phyloP scores from a whole-genome alignment of 371 early-diverging fungal species.

The Mortierella sp. region DNA sequence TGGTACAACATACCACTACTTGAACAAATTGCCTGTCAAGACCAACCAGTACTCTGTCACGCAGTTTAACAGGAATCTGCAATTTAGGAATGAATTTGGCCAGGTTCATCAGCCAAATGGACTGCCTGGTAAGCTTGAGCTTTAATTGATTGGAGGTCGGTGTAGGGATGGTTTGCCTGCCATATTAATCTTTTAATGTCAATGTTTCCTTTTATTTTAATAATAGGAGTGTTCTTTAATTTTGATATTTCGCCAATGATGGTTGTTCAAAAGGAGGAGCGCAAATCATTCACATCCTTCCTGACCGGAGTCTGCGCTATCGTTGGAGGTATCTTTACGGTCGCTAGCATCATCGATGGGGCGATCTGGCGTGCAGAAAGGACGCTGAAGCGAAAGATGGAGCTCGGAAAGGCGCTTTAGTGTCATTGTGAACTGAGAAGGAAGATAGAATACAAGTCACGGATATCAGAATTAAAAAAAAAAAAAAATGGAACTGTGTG shows the following conservation, averaged over 20 bases:
- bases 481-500: background rate
- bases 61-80: constrained; percentile 71
- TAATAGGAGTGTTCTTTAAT: constrained; percentile 89
- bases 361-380: constrained; percentile 91
- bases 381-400: constrained; percentile 82
- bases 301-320: constrained; percentile 94
- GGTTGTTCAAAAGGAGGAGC: constrained; percentile 87
- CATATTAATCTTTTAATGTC: background rate
- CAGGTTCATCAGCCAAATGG: constrained; percentile 54
- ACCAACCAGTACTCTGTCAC: constrained; percentile 97
- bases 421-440: background rate
- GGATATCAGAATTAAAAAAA: background rate
- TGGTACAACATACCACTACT: constrained; percentile 82
- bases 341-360: constrained; percentile 93
- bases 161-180: background rate
- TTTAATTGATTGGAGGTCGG: background rate
- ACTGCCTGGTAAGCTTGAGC: constrained; percentile 67
- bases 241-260: constrained; percentile 98
- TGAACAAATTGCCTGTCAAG: constrained; percentile 70
- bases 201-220: constrained; percentile 6
- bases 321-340: constrained; percentile 95
- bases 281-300: constrained; percentile 88
- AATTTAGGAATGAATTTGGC: constrained; percentile 49
- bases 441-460: constrained; percentile 3
- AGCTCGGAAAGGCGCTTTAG: constrained; percentile 83